Conservation (phyloP, 179 eudicot genomes). For the Vitellaria paradoxa region DNA sequence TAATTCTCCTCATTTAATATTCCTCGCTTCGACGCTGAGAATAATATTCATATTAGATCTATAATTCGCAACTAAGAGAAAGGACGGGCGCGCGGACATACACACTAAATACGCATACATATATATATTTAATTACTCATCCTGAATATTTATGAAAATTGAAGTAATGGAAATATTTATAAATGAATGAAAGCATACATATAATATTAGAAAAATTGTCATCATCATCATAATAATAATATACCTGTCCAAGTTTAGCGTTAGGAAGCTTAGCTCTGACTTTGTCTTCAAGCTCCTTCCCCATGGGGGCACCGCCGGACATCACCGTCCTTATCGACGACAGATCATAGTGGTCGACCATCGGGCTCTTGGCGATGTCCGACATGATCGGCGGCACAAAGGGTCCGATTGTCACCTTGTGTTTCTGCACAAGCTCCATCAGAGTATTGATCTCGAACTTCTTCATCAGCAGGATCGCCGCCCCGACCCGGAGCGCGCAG, state of each 20-base stretch:
- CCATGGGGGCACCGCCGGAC: constrained; percentile 97
- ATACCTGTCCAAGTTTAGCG: constrained; percentile 92
- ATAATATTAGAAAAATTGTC: too few relatives aligned
- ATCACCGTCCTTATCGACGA: constrained; percentile 62
- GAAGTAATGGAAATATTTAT: too few relatives aligned
- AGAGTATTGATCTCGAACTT: constrained; percentile 65
- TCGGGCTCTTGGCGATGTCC: constrained; percentile 59
- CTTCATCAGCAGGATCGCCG: constrained; percentile 80
- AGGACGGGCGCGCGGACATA: too few relatives aligned
- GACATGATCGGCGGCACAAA: constrained; percentile 90
- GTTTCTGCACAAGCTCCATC: constrained; percentile 60
- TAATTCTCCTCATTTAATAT: too few relatives aligned
- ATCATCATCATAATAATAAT: too few relatives aligned
- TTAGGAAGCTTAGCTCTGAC: constrained; percentile 75
- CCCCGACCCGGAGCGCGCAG: constrained; percentile 74
- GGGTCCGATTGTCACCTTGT: constrained; percentile 82
- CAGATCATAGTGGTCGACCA: constrained; percentile 65
- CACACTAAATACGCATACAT: too few relatives aligned
- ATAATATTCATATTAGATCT: too few relatives aligned
- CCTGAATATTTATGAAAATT: too few relatives aligned
- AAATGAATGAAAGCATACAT: too few relatives aligned
- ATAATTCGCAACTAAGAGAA: too few relatives aligned
- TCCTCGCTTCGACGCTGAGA: too few relatives aligned
- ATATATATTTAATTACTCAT: too few relatives aligned
- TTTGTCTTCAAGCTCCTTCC: constrained; percentile 84